Evolutionary conservation across 139 green algal genomes (phyloP).

Genomic region (Axilococcus clingmanii): DNA sequence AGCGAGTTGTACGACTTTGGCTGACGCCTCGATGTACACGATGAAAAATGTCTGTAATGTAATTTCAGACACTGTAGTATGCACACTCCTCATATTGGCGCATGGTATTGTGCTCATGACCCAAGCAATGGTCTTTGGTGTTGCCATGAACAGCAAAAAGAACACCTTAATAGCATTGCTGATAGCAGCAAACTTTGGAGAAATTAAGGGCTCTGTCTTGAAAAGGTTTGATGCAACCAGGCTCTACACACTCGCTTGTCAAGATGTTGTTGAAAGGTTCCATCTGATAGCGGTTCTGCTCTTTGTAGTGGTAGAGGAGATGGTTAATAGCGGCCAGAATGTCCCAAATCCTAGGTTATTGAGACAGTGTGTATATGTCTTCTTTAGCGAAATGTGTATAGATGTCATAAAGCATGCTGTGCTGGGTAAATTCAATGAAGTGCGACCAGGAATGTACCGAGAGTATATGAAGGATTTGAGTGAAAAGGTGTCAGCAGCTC

Average conservation of each 20-base stretch:
- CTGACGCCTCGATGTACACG: neutral
- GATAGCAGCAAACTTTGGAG: conserved; percentile 83
- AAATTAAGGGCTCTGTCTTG: conserved; percentile 80
- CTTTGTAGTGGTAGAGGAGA: conserved; percentile 79
- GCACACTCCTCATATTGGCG: conserved; percentile 10
- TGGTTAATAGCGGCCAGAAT: conserved; percentile 29
- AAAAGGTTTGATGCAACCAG: conserved; percentile 58
- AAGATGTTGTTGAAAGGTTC: conserved; percentile 84
- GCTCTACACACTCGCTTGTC: conserved; percentile 48
- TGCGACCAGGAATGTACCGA: conserved; percentile 70
- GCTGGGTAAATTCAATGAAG: conserved; percentile 82
- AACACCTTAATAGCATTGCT: conserved; percentile 74
- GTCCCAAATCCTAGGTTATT: conserved; percentile 30
- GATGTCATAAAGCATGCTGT: conserved; percentile 86
- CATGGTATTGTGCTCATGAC: conserved; percentile 20
- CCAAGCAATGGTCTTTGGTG: conserved; percentile 63
- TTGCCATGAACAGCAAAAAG: conserved; percentile 69
- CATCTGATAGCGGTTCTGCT: conserved; percentile 64
- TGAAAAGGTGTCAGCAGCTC: conserved; percentile 34
- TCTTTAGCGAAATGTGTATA: conserved; percentile 50
- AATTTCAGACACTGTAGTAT: conserved; percentile 14
- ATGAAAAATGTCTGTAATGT: conserved; percentile 2
- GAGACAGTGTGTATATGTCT: conserved; percentile 27
- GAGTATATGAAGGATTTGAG: conserved; percentile 71
- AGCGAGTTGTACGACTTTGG: conserved; percentile 54